Conservation (phyloP, 2,329 filamentous ascomycete genomes). For the Seiridium cupressi region DNA sequence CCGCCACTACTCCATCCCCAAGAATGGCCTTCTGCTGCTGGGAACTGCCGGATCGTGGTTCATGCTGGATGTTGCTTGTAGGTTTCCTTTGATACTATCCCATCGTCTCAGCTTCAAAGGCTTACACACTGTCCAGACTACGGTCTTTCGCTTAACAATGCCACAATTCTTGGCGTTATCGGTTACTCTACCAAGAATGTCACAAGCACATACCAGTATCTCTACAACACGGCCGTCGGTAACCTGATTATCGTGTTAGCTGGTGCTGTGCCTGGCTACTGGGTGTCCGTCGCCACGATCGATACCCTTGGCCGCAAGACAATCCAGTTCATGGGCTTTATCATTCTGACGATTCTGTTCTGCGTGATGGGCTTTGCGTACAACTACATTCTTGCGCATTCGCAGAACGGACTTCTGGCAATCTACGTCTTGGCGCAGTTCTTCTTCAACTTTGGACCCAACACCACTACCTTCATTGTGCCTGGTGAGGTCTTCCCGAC, state of each 20-base stretch:
- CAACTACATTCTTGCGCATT: constrained; percentile 36
- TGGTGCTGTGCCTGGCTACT: constrained; percentile 79
- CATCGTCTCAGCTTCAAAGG: neutral
- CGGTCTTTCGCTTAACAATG: constrained; percentile 73
- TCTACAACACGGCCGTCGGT: constrained; percentile 74
- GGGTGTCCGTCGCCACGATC: constrained; percentile 72
- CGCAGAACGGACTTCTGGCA: constrained; percentile 51
- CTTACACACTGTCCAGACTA: constrained; percentile 34
- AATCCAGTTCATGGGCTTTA: constrained; percentile 67
- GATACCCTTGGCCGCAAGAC: constrained; percentile 76
- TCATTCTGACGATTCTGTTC: constrained; percentile 56
- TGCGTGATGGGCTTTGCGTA: constrained; percentile 64
- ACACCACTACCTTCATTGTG: constrained; percentile 56
- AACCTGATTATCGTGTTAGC: constrained; percentile 78
- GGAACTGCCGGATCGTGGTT: constrained; percentile 88
- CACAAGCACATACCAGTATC: constrained; percentile 62
- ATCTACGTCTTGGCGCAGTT: constrained; percentile 57
- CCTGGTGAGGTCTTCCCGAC: constrained; percentile 57
- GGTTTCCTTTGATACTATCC: constrained; percentile 37
- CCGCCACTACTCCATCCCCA: constrained; percentile 67
- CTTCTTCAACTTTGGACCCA: constrained; percentile 60
- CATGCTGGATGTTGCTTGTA: constrained; percentile 51
- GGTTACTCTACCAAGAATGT: constrained; percentile 60
- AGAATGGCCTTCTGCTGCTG: constrained; percentile 69
- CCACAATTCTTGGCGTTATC: constrained; percentile 68